Evolutionary conservation across 345 rosid genomes (phyloP), one percentile per base, ranked within the genome.

Genomic region (Bruguiera parviflora): DNA sequence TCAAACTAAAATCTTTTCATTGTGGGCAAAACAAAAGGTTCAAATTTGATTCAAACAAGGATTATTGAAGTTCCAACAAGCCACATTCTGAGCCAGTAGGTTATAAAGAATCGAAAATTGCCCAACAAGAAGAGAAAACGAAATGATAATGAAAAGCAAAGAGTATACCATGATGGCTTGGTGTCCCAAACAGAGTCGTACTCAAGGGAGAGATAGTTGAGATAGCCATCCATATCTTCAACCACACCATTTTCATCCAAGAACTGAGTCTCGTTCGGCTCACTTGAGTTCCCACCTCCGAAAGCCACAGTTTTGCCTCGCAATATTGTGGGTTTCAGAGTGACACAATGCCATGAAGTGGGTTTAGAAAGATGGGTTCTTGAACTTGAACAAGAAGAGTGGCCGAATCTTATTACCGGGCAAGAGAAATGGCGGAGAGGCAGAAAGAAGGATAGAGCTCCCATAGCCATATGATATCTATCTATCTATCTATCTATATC

Each of bases 131-230:
- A 65, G 47, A 31, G 16, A n/a, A 72, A 35, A 53, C 18, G 51
- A 20, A 9, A 15, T 10, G 46, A 32, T 2, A 10, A 2, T 10
- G 49, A 27, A 67, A 43, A 53, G 51, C 47, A 15, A 11, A 27
- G 58, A 53, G 53, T 76, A 58, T 70, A 93, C 96, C 99, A 94
- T 58, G 89, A 87, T 8, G 99, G 96, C 73, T 89, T 89, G 29
- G 97, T 94, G 82, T 94, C 99, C 99, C 99, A 91, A n/a, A 94
- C 96, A 28, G 96, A 88, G 67, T 94, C 98, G 77, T 94, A 94
- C 66, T 91, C 98, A 24, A 92, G 97, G 47, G 98, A 91, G 18
- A 94, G 90, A 65, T 87, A 20, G 72, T 89, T 91, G 67, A 91
- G 85, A 81, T 87, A 89, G 62, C 92, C 92, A 80, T 94, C 96